Base-by-base conservation (phyloP, 2,329 filamentous ascomycete species). In the Pseudogymnoascus pannorum region DNA sequence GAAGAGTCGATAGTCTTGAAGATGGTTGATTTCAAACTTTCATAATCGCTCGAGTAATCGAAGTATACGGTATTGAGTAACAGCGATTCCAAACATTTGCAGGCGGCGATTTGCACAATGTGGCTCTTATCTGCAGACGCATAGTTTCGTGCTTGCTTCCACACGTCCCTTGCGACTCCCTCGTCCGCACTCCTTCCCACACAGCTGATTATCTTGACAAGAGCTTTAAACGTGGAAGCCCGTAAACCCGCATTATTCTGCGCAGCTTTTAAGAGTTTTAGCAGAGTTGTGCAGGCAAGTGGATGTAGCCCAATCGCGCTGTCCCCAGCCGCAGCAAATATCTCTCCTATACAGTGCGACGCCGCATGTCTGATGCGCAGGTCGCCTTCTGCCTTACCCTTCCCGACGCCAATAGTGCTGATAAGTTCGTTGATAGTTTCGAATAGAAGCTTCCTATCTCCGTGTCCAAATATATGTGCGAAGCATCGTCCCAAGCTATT, bases 351-450 rank as follows among this genome's bases (percentile, higher is more conserved):
- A 71, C 91, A 96, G 72, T 88, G 85, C 38, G 90, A 88, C 20
- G 93, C 93, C 5, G 92, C 92, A 81, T 97, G 92, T 74, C 91
- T 95, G 3, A 86, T 83, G 69, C 87, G 86, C 59, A 88, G 73
- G 68, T 96, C 92, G 67, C 85, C 86, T 62, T 97, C 92, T 60
- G 77, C 77, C 72, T 87, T 88, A 33, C 80, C 80, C 73, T 96
- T 97, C 18, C 87, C 85, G 57, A 82, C 82, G 63, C 86, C 86
- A 51, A 96, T 73, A 61, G 96, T 86, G 9, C 77, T 79, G 8
- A 92, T 80, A 9, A 97, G 79, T 67, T 97, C 93, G 69, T 94
- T 96, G 71, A 97, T 89, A 0, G 91, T 95, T 74, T 99, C 94
- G 71, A 95, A 97, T 2, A 99, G 82, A 58, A 96, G 81, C 72